These are phyloP conservation scores for Syncephalis fuscata DNA, from an alignment of 371 early-diverging fungal species.

Conservation along the genomic window DNA sequence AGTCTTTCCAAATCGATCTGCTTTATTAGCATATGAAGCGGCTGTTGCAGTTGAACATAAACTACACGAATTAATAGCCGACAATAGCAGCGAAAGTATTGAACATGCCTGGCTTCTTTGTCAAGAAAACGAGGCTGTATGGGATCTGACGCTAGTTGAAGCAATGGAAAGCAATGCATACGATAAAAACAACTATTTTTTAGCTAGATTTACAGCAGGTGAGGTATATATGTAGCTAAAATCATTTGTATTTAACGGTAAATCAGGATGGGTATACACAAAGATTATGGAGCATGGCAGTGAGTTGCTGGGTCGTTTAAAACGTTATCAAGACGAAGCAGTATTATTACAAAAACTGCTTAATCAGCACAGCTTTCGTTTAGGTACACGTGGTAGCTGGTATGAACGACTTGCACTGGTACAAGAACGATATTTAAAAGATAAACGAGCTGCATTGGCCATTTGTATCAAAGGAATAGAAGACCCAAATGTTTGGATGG, in stretches of 20 bases:
- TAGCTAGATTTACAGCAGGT: conserved; percentile 33
- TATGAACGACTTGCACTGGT: conserved; percentile 46
- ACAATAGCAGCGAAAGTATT: conserved; percentile 7
- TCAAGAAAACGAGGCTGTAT: conserved; percentile 13
- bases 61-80: conserved; percentile 13
- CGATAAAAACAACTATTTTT: conserved; percentile 14
- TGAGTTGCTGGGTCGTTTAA: conserved; percentile 30
- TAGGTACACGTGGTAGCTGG: conserved; percentile 48
- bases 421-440: conserved; percentile 27
- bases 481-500: conserved; percentile 30
- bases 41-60: conserved; percentile 18
- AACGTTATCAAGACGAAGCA: conserved; percentile 34
- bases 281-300: conserved; percentile 35
- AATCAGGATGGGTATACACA: conserved; percentile 41
- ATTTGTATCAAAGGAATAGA: conserved; percentile 32
- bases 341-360: conserved; percentile 33
- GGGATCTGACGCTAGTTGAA: conserved; percentile 9
- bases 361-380: conserved; percentile 30
- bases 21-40: conserved; percentile 33
- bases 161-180: conserved; percentile 6
- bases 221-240: conserved; percentile 2
- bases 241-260: conserved; percentile 3
- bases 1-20: conserved; percentile 29
- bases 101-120: conserved; percentile 15
- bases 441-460: conserved; percentile 19